Base-by-base conservation (phyloP, 768 basidiomycete genomes). In the Nidularia pulvinata region DNA sequence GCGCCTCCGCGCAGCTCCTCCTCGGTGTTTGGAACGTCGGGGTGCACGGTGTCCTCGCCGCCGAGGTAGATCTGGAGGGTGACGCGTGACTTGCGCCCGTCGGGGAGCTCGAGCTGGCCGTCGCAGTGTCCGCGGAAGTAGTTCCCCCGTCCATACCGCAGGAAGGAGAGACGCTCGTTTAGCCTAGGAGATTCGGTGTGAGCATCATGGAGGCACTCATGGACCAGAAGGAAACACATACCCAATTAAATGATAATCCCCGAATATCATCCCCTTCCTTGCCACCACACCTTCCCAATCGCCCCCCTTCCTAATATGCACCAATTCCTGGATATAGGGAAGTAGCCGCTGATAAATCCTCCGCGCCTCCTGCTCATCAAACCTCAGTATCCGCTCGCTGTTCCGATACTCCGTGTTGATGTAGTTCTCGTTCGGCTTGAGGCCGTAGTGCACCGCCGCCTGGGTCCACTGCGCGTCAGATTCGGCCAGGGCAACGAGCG, bases 61-160 rank as follows among this genome's bases (percentile, higher is more conserved):
- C 74, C 77, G 6, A 81, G 69, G 51, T 80, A 79, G 6, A 80
- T 64, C 51, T 77, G 77, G n/a, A 79, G 46, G 1, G 77, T 81
- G 2, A 76, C 71, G 11, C 70, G 66, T 0, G 73, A 70, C 34
- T 65, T 66, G 19, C 72, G 66, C 36, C 70, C 72, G 46, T 76
- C 73, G 0, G 71, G 70, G 6, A 74, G 65, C 32, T 67, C 58
- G 6, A 68, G 57, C 9, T 63, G 64, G 1, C 71, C 73, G 54
- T 79, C 78, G 44, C 69, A 70, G 52, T 79, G 76, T 4, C 60
- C 62, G 42, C 60, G 65, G 63, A 79, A 79, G 56, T 69, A 78
- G 48, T 77, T 64, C 0, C 78, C 77, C 16, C 70, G 67, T 0
- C 74, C 74, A 42, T 79, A 81, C 33, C 66, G 64, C 16, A 81